Evolutionary conservation across 2,329 filamentous ascomycete genomes (phyloP).

Genomic region (Peltaster fructicola): DNA sequence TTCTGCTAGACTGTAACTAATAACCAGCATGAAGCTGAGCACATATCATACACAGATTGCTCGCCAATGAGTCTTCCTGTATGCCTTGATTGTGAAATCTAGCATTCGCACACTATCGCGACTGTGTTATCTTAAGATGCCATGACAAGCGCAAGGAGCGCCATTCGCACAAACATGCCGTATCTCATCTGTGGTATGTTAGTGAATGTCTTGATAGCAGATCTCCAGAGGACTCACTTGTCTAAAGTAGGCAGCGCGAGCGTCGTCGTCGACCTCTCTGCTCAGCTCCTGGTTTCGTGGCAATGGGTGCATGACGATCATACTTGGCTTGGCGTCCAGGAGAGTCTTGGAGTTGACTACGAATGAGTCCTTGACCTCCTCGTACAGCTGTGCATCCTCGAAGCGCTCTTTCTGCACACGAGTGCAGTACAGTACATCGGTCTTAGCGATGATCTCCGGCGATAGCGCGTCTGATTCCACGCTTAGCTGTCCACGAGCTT

Average conservation of each 20-base stretch:
- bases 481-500: constrained; percentile 57
- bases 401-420: constrained; percentile 95
- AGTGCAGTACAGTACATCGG: constrained; percentile 92
- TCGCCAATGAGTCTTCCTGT: too few relatives aligned
- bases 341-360: constrained; percentile 80
- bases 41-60: too few relatives aligned
- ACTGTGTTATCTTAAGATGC: constrained; percentile 23
- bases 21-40: too few relatives aligned
- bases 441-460: constrained; percentile 66
- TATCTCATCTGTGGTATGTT: constrained; percentile 67
- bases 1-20: too few relatives aligned
- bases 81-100: too few relatives aligned
- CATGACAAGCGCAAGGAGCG: constrained; percentile 85
- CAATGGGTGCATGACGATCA: constrained; percentile 90
- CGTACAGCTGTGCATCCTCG: constrained; percentile 60
- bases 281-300: constrained; percentile 85
- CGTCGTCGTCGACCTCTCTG: constrained; percentile 95
- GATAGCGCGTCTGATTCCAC: constrained; percentile 63
- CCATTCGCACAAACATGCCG: constrained; percentile 96
- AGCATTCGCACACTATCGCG: too few relatives aligned
- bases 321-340: constrained; percentile 78
- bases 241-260: constrained; percentile 92
- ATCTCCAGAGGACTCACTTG: constrained; percentile 50
- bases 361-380: constrained; percentile 74
- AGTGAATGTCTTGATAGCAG: constrained; percentile 17